Evolutionary conservation across 495 filamentous ascomycete genomes (phyloP), one percentile per base, ranked within the genome.

Genomic region (Talaromyces proteolyticus): DNA sequence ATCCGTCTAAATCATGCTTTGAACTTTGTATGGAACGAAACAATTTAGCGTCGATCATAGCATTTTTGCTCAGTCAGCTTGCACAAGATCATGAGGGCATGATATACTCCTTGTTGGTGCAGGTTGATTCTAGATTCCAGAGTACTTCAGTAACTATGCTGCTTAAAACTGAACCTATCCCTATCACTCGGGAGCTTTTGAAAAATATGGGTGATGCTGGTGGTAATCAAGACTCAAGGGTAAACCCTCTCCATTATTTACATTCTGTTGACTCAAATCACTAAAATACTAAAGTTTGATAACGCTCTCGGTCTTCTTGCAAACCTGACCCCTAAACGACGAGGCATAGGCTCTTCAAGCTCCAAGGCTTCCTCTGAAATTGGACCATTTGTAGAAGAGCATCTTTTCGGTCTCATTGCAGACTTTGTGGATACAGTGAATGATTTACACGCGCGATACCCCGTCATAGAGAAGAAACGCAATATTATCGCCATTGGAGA

Each of bases 321-420:
- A 25, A 73, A 61, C 2, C 73, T 92, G 42, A 77, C 82, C 14
- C 72, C 81, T 36, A 64, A 72, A 42, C 82, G 80, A 66, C 61
- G 64, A 36, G 42, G 70, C 49, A 67, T 78, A 66, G 55, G 78
- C 59, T 67, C 58, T 47, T 47, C 57, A 16, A 60, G 62, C 12
- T 61, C 67, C 8, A 87, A 82, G 55, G 75, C 69, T 40, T 58
- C 72, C 16, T 71, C 81, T 38, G 64, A 78, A n/a, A 66, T 94
- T 16, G 84, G 80, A 3, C 62, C 70, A n/a, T 97, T 94, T 63
- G 81, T 97, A 40, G 86, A 95, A 48, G 75, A 76, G 14, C 85
- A 96, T 67, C 83, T 92, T 20, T 80, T 97, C 18, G 92, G 89
- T n/a, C 79, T 97, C 49, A 90, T 95, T 62, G 79, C 85, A 16